Evolutionary conservation across 768 basidiomycete genomes (phyloP).

Genomic region (Boletus subcaerulescens): DNA sequence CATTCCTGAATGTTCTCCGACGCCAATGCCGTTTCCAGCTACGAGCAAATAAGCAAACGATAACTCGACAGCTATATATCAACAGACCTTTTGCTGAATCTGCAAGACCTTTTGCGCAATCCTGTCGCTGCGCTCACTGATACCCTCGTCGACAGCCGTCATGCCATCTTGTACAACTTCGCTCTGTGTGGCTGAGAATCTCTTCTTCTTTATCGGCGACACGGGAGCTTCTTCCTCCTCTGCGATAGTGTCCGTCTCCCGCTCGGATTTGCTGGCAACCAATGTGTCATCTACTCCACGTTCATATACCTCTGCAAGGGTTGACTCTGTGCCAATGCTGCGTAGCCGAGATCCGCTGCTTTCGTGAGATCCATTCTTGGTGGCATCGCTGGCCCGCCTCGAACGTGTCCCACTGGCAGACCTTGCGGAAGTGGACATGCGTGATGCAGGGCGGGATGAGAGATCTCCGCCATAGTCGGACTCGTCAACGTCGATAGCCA

Average conservation of each 20-base stretch:
- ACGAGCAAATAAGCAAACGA: conserved; percentile 7
- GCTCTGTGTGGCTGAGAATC: conserved; percentile 70
- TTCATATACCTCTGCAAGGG: conserved; percentile 67
- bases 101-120: conserved; percentile 85
- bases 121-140: conserved; percentile 79
- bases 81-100: conserved; percentile 84
- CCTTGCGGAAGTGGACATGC: conserved; percentile 56
- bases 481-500: conserved; percentile 74
- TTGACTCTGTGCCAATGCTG: conserved; percentile 77
- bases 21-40: conserved; percentile 77
- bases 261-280: conserved; percentile 35
- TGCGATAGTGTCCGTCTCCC: conserved; percentile 52
- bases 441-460: conserved; percentile 67
- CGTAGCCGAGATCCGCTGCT: conserved; percentile 44
- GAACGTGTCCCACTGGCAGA: conserved; percentile 47
- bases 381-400: conserved; percentile 58
- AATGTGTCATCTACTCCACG: conserved; percentile 40
- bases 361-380: conserved; percentile 36
- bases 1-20: conserved; percentile 46
- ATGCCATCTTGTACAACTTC: conserved; percentile 73
- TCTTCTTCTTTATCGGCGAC: conserved; percentile 59
- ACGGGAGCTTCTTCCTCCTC: conserved; percentile 51
- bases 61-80: background rate
- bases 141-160: conserved; percentile 83
- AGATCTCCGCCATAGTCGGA: conserved; percentile 60